Conservation (phyloP, 768 basidiomycete genomes). For the Collybia sp. region DNA sequence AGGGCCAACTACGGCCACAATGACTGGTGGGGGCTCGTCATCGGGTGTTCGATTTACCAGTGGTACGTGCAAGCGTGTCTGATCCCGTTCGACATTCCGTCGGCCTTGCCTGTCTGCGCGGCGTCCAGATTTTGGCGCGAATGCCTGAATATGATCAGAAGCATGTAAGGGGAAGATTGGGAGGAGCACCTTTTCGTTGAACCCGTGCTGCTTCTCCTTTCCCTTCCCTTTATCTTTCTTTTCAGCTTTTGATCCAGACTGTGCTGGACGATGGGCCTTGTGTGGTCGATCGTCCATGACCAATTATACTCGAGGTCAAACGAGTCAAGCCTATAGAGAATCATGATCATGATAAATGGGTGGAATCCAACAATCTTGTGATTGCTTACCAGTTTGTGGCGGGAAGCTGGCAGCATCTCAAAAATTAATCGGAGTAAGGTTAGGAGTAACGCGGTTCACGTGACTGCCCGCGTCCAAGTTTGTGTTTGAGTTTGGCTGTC, state of each 20-base stretch:
- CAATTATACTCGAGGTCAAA: neutral
- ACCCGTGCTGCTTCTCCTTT: conserved; percentile 68
- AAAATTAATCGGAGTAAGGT: neutral
- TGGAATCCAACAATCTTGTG: no score
- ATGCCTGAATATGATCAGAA: conserved; percentile 51
- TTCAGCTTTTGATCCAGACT: conserved; percentile 66
- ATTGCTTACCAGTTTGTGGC: no score
- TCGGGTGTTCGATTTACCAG: conserved; percentile 93
- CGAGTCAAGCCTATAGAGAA: neutral
- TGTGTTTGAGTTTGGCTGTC: neutral
- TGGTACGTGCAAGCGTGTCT: conserved; percentile 93
- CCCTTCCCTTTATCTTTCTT: conserved; percentile 73
- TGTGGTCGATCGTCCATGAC: conserved; percentile 73
- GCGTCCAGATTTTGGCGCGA: conserved; percentile 88
- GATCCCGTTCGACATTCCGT: conserved; percentile 88
- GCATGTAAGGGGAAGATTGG: neutral
- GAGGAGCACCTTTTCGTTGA: conserved; percentile 81
- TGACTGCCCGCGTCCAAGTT: neutral
- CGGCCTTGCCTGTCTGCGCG: conserved; percentile 86
- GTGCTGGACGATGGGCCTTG: conserved; percentile 76
- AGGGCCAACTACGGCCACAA: conserved; percentile 93
- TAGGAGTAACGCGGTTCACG: neutral
- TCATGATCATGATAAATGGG: no score
- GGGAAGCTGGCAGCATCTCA: no score
- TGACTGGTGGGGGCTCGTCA: conserved; percentile 86